phyloP scores from a whole-genome alignment of 192 early-diverging fungal genomes.

The Pilaira anomala region DNA sequence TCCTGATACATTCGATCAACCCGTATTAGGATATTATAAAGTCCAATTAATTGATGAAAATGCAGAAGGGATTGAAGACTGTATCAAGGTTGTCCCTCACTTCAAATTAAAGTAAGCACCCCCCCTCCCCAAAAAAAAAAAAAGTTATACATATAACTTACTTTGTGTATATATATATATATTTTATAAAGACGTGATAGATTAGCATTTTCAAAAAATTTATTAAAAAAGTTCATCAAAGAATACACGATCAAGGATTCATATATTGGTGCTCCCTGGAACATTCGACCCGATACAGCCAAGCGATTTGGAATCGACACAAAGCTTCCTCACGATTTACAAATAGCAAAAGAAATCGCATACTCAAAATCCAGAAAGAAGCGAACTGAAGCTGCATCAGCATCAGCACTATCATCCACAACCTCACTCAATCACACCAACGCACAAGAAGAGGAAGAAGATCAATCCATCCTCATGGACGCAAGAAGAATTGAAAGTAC shows the following conservation, averaged over 20 bases:
- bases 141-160: background rate
- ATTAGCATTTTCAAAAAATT: constrained; percentile 64
- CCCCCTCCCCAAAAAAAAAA: background rate
- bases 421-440: background rate
- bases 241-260: constrained; percentile 63
- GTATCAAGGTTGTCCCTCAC: constrained; percentile 37
- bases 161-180: background rate
- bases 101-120: constrained; percentile 33
- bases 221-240: constrained; percentile 67
- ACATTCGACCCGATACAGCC: constrained; percentile 46
- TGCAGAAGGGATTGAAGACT: constrained; percentile 50
- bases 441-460: constrained; percentile 20
- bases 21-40: constrained; percentile 30
- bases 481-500: constrained; percentile 30
- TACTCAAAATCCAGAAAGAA: constrained; percentile 18
- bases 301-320: constrained; percentile 47
- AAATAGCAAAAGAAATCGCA: constrained; percentile 19
- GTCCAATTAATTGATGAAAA: constrained; percentile 56
- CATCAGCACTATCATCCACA: background rate
- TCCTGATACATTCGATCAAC: constrained; percentile 7
- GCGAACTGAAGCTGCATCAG: constrained; percentile 6
- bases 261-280: constrained; percentile 72
- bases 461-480: constrained; percentile 22
- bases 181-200: constrained; percentile 49
- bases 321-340: constrained; percentile 7